Base-by-base conservation (phyloP, 2,329 filamentous ascomycete species). In the Rhynchosporium secalis region DNA sequence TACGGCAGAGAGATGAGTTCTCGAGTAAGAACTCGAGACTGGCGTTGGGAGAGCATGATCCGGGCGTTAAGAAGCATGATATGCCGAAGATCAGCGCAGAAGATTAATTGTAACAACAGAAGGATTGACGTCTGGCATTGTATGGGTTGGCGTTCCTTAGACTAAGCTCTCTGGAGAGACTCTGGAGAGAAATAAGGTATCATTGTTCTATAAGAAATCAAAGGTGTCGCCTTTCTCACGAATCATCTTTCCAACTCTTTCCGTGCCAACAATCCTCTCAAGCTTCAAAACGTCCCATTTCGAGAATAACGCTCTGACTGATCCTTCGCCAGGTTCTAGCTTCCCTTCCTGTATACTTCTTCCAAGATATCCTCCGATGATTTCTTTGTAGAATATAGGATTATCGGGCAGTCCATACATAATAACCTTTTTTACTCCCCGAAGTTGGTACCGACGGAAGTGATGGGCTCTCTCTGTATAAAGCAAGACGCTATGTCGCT, bases 401-500 rank as follows among this genome's bases (percentile, higher is more conserved):
- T 97, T 96, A 70, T 98, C 94, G 0, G 95, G 95, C 38, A 97
- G 76, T 1, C 88, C 90, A 74, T 98, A 98, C 80, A 96, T 89
- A 57, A 97, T 83, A n/a, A 98, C 84, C 46, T 87, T 83, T 75
- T 87, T 88, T 13, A 95, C 92, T 28, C 95, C 95, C 41, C 86
- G 84, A 59, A 99, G 82, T 68, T 85, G 84, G 73, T 95, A 92
- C n/a, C 95, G 84, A 56, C 92, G 86, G 81, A 98, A 98, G 76
- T 99, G 95, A 76, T 99, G 95, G n/a, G 93, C 91, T 63, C 95
- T 87, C 75, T 96, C 94, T 1, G 93, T 96, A 77, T 98, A 99
- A 15, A 99, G 80, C 45, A 99, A 77, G 20, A 98, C 83, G 26
- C 86, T 86, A 73, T 97, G 90, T 15, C 92, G 83, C 4, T 93